A percentile compares a stretch with the other conserved stretches of the same genome.
Evolutionary conservation across 441 rosid genomes (phyloP).

Genomic region (Sinapis alba): DNA sequence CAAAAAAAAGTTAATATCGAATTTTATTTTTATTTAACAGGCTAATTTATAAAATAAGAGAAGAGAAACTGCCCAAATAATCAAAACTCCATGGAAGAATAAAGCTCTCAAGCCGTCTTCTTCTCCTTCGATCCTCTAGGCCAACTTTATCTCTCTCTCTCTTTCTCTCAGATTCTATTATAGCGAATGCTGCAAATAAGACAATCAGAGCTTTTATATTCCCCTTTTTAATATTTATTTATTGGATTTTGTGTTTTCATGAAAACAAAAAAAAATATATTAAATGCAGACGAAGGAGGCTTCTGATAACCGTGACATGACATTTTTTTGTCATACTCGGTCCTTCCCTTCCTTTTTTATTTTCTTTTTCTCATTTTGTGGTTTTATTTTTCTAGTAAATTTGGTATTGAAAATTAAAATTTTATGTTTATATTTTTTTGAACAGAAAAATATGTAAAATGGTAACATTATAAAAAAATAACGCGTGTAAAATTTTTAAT

Average conservation of each 20-base stretch:
- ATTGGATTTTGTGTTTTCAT: constrained; percentile 6
- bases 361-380: background rate
- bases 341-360: background rate
- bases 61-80: constrained; percentile 13
- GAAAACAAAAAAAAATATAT: background rate
- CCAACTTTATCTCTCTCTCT: background rate
- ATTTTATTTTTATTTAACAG: no score
- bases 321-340: no score
- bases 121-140: background rate
- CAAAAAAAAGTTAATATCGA: background rate
- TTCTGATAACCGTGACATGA: no score
- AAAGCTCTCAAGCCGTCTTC: background rate
- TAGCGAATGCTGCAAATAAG: no score
- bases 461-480: no score
- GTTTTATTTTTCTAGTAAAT: no score
- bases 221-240: background rate
- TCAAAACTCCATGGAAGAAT: constrained; percentile 28
- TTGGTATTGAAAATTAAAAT: no score
- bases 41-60: background rate
- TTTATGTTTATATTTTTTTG: no score
- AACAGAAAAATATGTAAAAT: no score
- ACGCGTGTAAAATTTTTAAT: no score
- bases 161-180: constrained; percentile 30
- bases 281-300: background rate
- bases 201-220: constrained; percentile 19